Evolutionary conservation across 495 filamentous ascomycete genomes (phyloP), one percentile per base, ranked within the genome.

Genomic region (Aspergillus avenaceus): DNA sequence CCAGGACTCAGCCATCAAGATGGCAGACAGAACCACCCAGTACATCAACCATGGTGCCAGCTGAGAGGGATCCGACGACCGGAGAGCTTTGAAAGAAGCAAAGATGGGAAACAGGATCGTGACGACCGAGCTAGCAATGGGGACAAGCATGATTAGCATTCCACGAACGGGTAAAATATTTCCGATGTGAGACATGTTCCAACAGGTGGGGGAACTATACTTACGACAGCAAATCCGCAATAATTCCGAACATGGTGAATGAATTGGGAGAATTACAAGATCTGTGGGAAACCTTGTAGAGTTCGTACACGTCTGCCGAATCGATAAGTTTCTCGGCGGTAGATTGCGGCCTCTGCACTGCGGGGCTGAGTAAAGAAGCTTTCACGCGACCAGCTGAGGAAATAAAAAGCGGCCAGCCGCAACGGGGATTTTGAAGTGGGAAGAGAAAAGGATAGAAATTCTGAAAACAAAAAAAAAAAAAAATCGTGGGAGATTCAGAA

Each of bases 1-100:
- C 86, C 88, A 95, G 27, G 85, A 88, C 69, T 97, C 93, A 72
- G 87, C 79, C 56, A 93, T 79, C 53, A 88, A 71, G 46, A 87
- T 81, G 72, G 86, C 84, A 32, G 88, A 85, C 41, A 97, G 77
- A 24, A 95, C 90, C 38, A 96, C 89, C 90, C 91, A 99, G 79
- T 97, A 99, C 86, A 97, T 97, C 45, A 99, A 80, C 93, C 93
- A 99, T 91, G 93, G 93, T 54, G 90, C 88, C 23, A 97, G 79
- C 62, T 92, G 87, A 26, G 88, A 83, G 13, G 92, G 92, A 68
- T 96, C 88, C 36, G 86, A 86, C 18, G 90, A 90, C 66, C 91
- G 90, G 58, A 99, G 87, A 31, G 93, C 95, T 76, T 97, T 97
- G 81, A 95, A 97, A 49, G 91, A 96, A 50, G 92, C 92, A 72